A percentile compares a stretch with the other conserved stretches of the same genome.
Conservation (phyloP, 345 rosid species). For the Triadica sebifera region DNA sequence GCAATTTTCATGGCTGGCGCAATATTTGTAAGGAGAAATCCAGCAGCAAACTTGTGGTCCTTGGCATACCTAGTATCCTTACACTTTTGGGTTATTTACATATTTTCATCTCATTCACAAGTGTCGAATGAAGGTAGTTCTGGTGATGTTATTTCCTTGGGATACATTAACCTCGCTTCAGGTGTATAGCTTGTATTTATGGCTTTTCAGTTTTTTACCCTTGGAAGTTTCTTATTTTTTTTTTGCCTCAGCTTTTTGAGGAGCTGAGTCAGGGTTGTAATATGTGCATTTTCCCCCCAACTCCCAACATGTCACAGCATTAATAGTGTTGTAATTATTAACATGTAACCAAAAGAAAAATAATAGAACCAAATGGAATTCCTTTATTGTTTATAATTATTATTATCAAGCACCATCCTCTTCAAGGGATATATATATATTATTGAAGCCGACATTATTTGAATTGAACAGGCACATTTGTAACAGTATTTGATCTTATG, state of each 20-base stretch:
- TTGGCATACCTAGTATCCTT: conserved; percentile 64
- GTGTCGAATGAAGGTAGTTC: conserved; percentile 49
- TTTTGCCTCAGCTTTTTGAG: conserved; percentile 24
- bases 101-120: conserved; percentile 50
- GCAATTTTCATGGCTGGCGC: conserved; percentile 70
- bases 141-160: conserved; percentile 72
- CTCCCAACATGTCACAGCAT: background rate
- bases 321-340: conserved; percentile 7
- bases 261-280: conserved; percentile 6
- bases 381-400: too few species aligned
- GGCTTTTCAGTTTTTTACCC: conserved; percentile 5
- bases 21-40: conserved; percentile 69
- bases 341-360: background rate
- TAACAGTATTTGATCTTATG: too few species aligned
- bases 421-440: too few species aligned
- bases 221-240: background rate
- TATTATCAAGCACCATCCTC: too few species aligned
- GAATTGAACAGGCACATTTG: too few species aligned
- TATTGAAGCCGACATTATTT: too few species aligned
- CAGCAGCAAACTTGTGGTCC: conserved; percentile 71
- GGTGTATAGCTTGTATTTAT: conserved; percentile 20
- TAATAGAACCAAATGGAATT: background rate
- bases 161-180: conserved; percentile 51
- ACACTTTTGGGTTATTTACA: conserved; percentile 90
- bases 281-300: conserved; percentile 13